phyloP scores from a whole-genome alignment of 208 protist genomes.

The Herpetomonas tarakana region DNA sequence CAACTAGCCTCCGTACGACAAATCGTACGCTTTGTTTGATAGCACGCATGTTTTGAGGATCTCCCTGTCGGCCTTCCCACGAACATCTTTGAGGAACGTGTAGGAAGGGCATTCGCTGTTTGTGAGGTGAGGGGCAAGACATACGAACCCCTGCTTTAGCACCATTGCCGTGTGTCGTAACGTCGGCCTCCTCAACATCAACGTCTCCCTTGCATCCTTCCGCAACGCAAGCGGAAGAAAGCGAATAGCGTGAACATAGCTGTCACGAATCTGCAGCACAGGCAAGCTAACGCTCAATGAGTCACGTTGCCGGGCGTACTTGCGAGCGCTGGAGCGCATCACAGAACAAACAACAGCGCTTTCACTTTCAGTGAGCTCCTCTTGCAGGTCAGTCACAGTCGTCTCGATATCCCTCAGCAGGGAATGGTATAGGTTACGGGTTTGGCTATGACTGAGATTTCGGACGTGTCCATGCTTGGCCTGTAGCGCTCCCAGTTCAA shows the following conservation, averaged over 20 bases:
- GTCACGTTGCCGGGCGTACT: too few species aligned
- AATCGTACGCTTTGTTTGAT: conserved; percentile 33
- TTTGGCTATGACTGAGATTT: too few species aligned
- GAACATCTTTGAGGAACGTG: conserved; percentile 45
- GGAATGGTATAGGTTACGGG: too few species aligned
- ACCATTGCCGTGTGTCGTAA: conserved; percentile 33
- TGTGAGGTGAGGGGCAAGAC: conserved; percentile 33
- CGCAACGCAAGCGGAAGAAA: conserved; percentile 31
- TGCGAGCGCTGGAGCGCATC: too few species aligned
- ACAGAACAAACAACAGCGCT: too few species aligned
- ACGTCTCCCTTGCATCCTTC: conserved; percentile 29
- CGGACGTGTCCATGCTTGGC: too few species aligned
- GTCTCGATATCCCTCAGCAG: too few species aligned
- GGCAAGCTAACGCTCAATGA: too few species aligned
- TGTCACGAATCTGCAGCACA: conserved; percentile 62
- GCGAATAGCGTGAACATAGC: conserved; percentile 48
- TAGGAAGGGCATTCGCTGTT: conserved; percentile 53
- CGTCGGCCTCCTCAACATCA: conserved; percentile 14
- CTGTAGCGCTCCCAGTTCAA: too few species aligned
- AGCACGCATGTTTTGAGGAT: conserved; percentile 45
- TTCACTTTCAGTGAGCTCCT: too few species aligned
- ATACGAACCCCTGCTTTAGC: conserved; percentile 35
- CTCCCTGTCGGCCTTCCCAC: conserved; percentile 41
- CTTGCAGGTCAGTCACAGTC: too few species aligned
- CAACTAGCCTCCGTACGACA: conserved; percentile 4